A percentile compares a stretch with the other conserved stretches of the same genome.
Evolutionary conservation across 2,329 filamentous ascomycete genomes (phyloP).

Genomic region (Alternaria triticina): DNA sequence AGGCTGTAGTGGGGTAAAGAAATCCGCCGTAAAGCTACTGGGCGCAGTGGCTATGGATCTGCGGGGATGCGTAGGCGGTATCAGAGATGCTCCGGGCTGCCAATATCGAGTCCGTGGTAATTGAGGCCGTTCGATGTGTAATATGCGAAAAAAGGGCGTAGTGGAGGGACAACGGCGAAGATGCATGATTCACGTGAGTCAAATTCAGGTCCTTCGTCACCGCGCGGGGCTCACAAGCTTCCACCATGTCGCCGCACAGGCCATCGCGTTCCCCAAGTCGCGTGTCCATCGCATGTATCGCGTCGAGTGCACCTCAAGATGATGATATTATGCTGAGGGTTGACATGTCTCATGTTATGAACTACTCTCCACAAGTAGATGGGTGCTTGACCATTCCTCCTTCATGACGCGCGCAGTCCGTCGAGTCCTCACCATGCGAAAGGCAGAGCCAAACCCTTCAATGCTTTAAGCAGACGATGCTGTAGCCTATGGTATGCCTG

Average conservation of each 20-base stretch:
- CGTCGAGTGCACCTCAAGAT: background rate
- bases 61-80: conserved; percentile 8
- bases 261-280: conserved; percentile 19
- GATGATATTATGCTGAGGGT: background rate
- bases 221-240: conserved; percentile 28
- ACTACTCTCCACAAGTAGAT: background rate
- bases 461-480: background rate
- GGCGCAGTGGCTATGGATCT: conserved; percentile 18
- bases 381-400: background rate
- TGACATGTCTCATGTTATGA: background rate
- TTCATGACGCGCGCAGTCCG: background rate
- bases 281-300: background rate
- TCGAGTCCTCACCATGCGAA: background rate
- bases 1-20: conserved; percentile 43
- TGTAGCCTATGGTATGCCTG: background rate
- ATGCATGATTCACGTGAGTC: conserved; percentile 42
- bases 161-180: conserved; percentile 23
- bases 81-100: conserved; percentile 8
- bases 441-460: background rate
- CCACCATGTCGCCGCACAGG: conserved; percentile 21
- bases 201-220: conserved; percentile 35
- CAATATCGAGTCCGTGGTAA: conserved; percentile 12
- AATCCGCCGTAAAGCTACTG: conserved; percentile 23
- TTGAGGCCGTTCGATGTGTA: conserved; percentile 32
- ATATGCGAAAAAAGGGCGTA: conserved; percentile 29